These are phyloP conservation scores for Elongisporangium undulatum DNA, from an alignment of 352 stramenopile genomes.

Conservation along the genomic window DNA sequence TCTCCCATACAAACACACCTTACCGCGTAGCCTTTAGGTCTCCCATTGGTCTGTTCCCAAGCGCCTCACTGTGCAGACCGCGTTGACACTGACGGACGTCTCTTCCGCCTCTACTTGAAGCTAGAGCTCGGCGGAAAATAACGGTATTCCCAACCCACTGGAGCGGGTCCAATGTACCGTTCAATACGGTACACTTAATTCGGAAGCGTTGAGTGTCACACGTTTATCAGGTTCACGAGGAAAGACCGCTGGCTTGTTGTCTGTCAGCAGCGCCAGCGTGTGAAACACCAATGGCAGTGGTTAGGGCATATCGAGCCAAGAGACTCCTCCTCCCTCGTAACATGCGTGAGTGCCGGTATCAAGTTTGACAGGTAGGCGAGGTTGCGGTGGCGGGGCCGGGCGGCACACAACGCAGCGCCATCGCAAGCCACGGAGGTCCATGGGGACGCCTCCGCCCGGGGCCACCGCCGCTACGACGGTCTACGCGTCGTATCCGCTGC, in stretches of 20 bases:
- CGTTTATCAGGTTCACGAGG: not conserved
- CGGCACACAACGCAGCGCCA: not conserved
- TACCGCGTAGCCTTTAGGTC: not conserved
- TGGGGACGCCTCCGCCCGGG: slow-evolving; percentile 6
- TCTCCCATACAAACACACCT: not conserved
- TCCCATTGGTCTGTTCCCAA: not conserved
- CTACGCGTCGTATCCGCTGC: slow-evolving; percentile 67
- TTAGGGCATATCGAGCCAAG: not conserved
- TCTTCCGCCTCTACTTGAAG: not conserved
- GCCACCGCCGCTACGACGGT: slow-evolving; percentile 23
- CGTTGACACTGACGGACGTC: not conserved
- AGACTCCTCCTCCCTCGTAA: not conserved
- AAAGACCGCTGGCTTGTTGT: not conserved
- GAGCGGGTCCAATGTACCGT: not conserved
- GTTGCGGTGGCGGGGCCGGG: not conserved
- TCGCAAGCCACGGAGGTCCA: slow-evolving; percentile 5
- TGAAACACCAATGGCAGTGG: not conserved
- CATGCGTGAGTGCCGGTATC: not conserved
- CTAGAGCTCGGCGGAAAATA: not conserved
- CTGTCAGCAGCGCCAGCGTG: not conserved
- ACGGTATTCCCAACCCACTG: not conserved
- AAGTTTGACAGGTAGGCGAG: not conserved
- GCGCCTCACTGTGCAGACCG: not conserved
- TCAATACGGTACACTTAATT: not conserved
- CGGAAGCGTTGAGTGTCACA: not conserved